Evolutionary conservation across 805 yeast genomes (phyloP), one percentile per base, ranked within the genome.

Genomic region (Myxozyma geophila): DNA sequence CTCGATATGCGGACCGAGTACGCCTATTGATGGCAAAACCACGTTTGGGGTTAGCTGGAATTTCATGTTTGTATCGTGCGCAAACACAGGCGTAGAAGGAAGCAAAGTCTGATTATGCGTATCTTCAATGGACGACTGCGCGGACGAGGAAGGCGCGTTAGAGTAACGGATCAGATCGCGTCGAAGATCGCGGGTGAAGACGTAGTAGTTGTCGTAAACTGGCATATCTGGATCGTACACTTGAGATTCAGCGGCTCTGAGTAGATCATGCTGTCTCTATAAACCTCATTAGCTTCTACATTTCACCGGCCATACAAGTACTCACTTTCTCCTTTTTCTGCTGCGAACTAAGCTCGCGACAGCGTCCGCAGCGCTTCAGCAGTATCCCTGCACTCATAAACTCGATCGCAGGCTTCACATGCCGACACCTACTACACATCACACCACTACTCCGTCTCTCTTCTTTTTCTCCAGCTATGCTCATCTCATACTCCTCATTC

Each of bases 391-490:
- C 1, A 19, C 54, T 47, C 9, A 46, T 28, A 40, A 52, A 59
- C 37, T 59, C 62, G 13, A 9, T 17, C 12, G 36, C 12, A 15
- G 58, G 52, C 54, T 53, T 53, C 33, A 19, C 39, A 46, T 54
- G 62, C n/a, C 62, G 62, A 41, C 62, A 59, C 15, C 62, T 47
- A 41, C 47, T 59, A 39, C 62, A 59, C 39, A 54, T 37, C 51
- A 46, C 21, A 36, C 51, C 48, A 28, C 28, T 5, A 28, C 28
- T 28, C 28, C 28, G 28, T 28, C 28, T 28, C 28, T 28, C 28
- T 28, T 28, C 28, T 28, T 28, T 5, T 28, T 2, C 28, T 28
- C 28, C 28, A 28, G 28, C 2, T 15, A 39, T 12, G 7, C 12
- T 39, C 41, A 12, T 15, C 12, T 12, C 41, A 10, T 15, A 15